Conservation (phyloP, 495 filamentous ascomycete species). For the Patellaria atrata region DNA sequence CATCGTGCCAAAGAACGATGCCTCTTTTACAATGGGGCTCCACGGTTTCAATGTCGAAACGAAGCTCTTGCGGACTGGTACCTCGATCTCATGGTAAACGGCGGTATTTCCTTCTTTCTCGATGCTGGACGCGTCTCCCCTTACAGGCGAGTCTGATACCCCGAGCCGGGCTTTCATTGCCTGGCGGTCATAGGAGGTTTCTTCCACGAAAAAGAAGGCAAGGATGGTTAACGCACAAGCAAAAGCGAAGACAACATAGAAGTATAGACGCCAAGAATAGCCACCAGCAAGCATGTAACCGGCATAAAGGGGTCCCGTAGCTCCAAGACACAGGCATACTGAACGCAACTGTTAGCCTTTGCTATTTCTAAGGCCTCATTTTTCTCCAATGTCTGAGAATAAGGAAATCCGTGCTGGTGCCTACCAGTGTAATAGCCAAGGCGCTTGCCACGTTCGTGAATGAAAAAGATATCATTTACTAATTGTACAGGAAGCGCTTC, state of each 20-base stretch:
- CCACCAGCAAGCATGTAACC: constrained; percentile 51
- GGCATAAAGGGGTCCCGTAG: constrained; percentile 44
- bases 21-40: constrained; percentile 30
- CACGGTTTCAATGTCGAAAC: constrained; percentile 19
- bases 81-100: constrained; percentile 13
- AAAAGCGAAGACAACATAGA: constrained; percentile 50
- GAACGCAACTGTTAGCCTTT: constrained; percentile 2
- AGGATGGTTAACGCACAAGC: constrained; percentile 38
- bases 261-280: constrained; percentile 48
- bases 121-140: constrained; percentile 8
- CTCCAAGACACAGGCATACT: constrained; percentile 46
- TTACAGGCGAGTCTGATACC: constrained; percentile 6
- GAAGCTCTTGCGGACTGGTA: constrained; percentile 15
- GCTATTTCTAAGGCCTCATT: too few relatives aligned
- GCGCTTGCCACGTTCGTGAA: constrained; percentile 44
- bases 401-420: background rate
- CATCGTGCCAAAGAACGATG: constrained; percentile 35
- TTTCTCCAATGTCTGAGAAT: too few relatives aligned
- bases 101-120: constrained; percentile 15
- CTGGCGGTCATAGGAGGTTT: constrained; percentile 41
- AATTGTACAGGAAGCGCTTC: constrained; percentile 49
- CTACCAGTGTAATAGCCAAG: constrained; percentile 45
- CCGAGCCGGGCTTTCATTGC: background rate
- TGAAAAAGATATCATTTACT: constrained; percentile 53
- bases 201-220: constrained; percentile 48